A percentile compares a stretch with the other conserved stretches of the same genome.
Conservation (phyloP, 371 early-diverging fungal genomes). For the Mortierella sp. region DNA sequence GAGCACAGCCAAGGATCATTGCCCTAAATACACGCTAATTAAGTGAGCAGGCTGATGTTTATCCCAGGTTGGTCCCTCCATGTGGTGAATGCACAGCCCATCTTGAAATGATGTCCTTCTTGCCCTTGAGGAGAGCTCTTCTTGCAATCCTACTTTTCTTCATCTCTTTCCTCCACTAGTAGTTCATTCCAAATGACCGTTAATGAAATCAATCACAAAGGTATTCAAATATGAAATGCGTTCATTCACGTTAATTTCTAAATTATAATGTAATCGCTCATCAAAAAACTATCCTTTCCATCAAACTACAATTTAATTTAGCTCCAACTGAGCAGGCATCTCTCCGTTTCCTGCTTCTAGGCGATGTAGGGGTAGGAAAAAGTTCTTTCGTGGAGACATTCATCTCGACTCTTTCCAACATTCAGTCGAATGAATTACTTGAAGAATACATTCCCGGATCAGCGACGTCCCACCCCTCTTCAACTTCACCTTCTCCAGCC, state of each 20-base stretch:
- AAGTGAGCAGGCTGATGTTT: no score
- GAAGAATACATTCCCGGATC: slow-evolving; percentile 34
- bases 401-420: slow-evolving; percentile 31
- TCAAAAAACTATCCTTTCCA: no score
- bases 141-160: background rate
- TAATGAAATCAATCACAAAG: background rate
- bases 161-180: background rate
- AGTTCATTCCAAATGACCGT: background rate
- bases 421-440: slow-evolving; percentile 21
- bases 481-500: slow-evolving; percentile 7
- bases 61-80: background rate
- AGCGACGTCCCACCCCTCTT: slow-evolving; percentile 1
- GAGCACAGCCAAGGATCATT: no score
- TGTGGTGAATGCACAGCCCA: background rate
- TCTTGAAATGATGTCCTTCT: background rate
- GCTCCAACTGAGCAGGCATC: slow-evolving; percentile 12
- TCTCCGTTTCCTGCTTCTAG: slow-evolving; percentile 45
- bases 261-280: no score
- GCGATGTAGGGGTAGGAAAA: slow-evolving; percentile 53
- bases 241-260: no score
- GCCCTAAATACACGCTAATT: no score
- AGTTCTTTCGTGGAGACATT: slow-evolving; percentile 41
- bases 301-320: background rate
- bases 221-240: background rate
- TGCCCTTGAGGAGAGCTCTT: background rate